Evolutionary conservation across 352 stramenopile species (phyloP), one percentile per base, ranked within the genome.

Genomic region (Halophytophthora polymorphica): DNA sequence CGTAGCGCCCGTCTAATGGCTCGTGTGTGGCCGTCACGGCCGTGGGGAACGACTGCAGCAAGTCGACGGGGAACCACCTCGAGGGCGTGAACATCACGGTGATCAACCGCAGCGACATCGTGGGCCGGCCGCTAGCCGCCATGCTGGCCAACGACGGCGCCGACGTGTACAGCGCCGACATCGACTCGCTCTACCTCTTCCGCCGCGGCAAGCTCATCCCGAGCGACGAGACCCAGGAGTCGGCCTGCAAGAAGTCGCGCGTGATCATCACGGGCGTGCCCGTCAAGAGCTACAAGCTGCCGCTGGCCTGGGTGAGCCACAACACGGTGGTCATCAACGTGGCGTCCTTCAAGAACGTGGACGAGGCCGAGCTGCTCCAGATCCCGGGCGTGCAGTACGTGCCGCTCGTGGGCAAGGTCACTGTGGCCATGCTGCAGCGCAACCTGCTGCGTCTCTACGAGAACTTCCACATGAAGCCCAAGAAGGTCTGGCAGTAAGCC

Each of bases 41-140:
- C n/a, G n/a, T n/a, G n/a, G n/a, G n/a, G n/a, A n/a, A n/a, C n/a
- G n/a, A n/a, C n/a, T n/a, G n/a, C n/a, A n/a, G n/a, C 21, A 61
- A 84, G 51, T 62, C 71, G 10, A 25, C 47, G 12, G 83, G 74
- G 37, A 62, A 86, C 57, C 80, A 88, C 58, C 64, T 97, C 58
- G 59, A 80, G 28, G 86, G 90, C 25, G 79, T 91, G 40, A 94
- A 82, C 51, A 87, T 98, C 41, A 98, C 95, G 45, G 96, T 98
- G 44, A 96, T 98, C 58, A 99, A 98, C 82, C 86, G 96, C 50
- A 98, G 92, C 35, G 95, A 99, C 67, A 98, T 99, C 58, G 77
- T 99, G 11, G 96, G 96, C 14, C 75, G 96, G 14, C 95, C 96
- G 19, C 67, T 99, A 22, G 95, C 93, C 7, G 93, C 90, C 10